Base-by-base conservation (phyloP, 2,329 filamentous ascomycete species). In the Trichothecium roseum region DNA sequence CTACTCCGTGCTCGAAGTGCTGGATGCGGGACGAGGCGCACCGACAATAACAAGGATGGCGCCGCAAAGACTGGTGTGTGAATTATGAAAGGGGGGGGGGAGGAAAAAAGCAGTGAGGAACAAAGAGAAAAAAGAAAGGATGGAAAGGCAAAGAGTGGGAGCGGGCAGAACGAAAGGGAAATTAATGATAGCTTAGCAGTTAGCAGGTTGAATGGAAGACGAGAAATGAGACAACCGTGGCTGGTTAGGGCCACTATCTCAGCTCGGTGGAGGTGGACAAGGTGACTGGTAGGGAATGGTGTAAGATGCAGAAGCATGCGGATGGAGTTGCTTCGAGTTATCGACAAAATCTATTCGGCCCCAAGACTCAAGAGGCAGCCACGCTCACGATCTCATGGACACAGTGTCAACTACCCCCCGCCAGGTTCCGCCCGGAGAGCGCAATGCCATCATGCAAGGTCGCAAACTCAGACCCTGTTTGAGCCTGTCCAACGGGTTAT, bases 41-140 rank as follows among this genome's bases (percentile, higher is more conserved):
- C 20, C n/a, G 20, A 24, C 6, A 10, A 24, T 6, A 10, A 10
- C n/a, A n/a, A n/a, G n/a, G n/a, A n/a, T 24, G 20, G 20, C 20
- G 20, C 10, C 6, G 20, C 6, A 10, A 24, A 24, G 20, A 10
- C 6, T 6, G 20, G 10, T 27, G 28, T 18, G n/a, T 17, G 20
- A 33, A 16, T 27, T 36, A 20, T 22, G 28, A 18, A 30, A 40
- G 34, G 43, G 40, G 38, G 18, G 29, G 18, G 37, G 39, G 35
- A 40, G 18, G 32, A 24, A 34, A 44, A 39, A 42, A 36, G 32
- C 22, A 32, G 39, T 37, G 40, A 40, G 41, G 35, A 37, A 39
- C 33, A 35, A 42, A 40, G 41, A 37, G 17, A 24, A 32, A 27
- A 17, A 29, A 35, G 33, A 28, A 38, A 24, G 20, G 30, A 17